These are phyloP conservation scores for Trypanosomatidae sp. DNA, from an alignment of 208 protist species.

Conservation along the genomic window DNA sequence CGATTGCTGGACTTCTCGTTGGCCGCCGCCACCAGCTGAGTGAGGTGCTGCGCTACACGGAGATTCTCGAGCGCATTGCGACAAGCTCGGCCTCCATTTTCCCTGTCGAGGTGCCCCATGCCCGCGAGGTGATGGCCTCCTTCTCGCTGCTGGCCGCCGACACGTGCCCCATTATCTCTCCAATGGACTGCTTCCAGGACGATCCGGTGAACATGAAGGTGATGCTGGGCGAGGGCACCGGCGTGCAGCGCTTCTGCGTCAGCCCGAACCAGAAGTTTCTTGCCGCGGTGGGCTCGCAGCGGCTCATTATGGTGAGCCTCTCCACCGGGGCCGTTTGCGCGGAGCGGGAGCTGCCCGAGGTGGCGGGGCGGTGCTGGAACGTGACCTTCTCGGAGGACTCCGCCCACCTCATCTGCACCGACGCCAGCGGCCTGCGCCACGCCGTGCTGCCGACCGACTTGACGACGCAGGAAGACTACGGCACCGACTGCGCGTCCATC, in stretches of 20 bases:
- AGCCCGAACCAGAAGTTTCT: conserved; percentile 57
- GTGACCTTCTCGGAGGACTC: conserved; percentile 68
- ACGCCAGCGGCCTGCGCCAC: conserved; percentile 49
- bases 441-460: conserved; percentile 46
- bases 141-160: conserved; percentile 40
- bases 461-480: conserved; percentile 35
- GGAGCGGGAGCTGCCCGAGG: conserved; percentile 35
- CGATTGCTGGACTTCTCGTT: conserved; percentile 66
- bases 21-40: conserved; percentile 45
- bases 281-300: conserved; percentile 45
- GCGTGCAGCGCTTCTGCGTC: conserved; percentile 72
- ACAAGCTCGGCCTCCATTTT: conserved; percentile 27
- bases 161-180: conserved; percentile 48
- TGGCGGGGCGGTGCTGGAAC: conserved; percentile 41
- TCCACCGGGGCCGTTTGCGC: conserved; percentile 36
- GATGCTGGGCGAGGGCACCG: conserved; percentile 56
- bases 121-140: conserved; percentile 37
- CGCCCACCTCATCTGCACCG: conserved; percentile 53
- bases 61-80: conserved; percentile 53
- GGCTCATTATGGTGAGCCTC: conserved; percentile 45
- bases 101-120: conserved; percentile 40
- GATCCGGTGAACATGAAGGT: conserved; percentile 49
- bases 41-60: conserved; percentile 64
- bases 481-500: conserved; percentile 41
- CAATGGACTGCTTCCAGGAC: conserved; percentile 71